Evolutionary conservation across 2,329 filamentous ascomycete species (phyloP), one percentile per base, ranked within the genome.

Genomic region (Talaromyces islandicus): DNA sequence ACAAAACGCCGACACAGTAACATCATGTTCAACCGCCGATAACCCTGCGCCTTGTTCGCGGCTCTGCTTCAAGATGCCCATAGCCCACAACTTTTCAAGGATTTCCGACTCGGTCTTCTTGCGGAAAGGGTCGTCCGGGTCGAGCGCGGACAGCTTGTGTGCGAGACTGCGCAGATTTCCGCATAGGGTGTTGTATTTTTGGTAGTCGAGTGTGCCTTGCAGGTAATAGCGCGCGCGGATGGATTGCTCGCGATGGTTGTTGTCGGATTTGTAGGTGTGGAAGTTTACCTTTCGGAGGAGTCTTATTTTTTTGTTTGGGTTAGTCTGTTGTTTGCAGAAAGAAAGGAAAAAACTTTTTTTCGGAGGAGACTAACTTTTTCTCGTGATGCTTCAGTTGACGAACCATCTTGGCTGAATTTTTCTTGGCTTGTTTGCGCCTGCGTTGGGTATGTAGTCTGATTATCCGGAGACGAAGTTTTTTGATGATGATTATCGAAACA

Each of bases 361-460:
- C 32, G 32, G 17, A 41, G n/a, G 30, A 32, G 54, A 69, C 69
- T 56, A 65, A 80, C 83, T 94, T 95, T 74, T 94, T 87, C 86
- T 99, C 94, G 78, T 97, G 93, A 78, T 96, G 86, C 79, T 97
- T 97, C 73, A 99, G 86, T 81, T 96, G 92, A 69, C 94, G 89
- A 67, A 96, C 91, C 94, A 97, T 97, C 29, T 52, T 61, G 50
- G n/a, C 2, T n/a, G 48, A 14, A 7, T n/a, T n/a, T 17, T 27
- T 14, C 30, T 25, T 24, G 43, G 43, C 4, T 24, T 24, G 43
- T 21, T 46, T 46, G 35, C 35, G 14, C 35, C 35, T 46, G 43
- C 9, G 43, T 46, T 46, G 19, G 17, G 43, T 46, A 21, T 24
- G 7, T 11, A 29, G 25, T 52, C 7, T 52, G 7, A 11, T 52